These are phyloP conservation scores for Nymphaea colorata DNA, from an alignment of 164 flowering plant species.

Conservation along the genomic window DNA sequence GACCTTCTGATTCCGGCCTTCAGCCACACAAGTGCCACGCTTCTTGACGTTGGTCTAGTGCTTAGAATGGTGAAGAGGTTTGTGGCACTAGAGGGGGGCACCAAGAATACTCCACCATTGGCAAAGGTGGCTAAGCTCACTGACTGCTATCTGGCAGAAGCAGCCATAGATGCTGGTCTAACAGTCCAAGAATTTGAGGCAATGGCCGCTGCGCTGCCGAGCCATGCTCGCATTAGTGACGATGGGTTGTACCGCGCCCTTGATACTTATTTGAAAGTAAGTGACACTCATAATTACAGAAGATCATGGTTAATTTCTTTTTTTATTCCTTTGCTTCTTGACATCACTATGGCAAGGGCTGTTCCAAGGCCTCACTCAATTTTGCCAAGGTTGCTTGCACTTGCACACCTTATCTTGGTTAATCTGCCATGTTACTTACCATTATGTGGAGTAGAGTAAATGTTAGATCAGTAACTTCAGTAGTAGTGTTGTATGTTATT, in stretches of 20 bases:
- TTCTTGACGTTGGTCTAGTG: conserved; percentile 62
- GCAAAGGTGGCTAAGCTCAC: conserved; percentile 66
- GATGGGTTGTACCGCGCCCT: conserved; percentile 77
- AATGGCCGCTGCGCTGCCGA: conserved; percentile 46
- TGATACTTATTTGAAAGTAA: conserved; percentile 75
- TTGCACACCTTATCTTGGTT: neutral
- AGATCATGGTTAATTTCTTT: neutral
- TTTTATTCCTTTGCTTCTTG: neutral
- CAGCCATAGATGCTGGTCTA: conserved; percentile 46
- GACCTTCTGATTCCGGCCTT: conserved; percentile 85
- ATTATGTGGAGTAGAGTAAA: too few relatives aligned
- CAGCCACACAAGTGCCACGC: conserved; percentile 51
- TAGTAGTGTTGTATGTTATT: too few relatives aligned
- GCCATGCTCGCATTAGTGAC: conserved; percentile 44
- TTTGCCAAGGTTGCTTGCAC: neutral
- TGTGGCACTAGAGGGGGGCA: conserved; percentile 26
- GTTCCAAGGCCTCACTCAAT: neutral
- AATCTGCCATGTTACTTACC: too few relatives aligned
- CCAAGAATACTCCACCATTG: conserved; percentile 40
- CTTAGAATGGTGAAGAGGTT: conserved; percentile 50
- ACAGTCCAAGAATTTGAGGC: conserved; percentile 36
- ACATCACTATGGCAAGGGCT: neutral
- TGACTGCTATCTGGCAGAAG: conserved; percentile 74
- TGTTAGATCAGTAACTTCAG: too few relatives aligned
- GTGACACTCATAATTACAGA: neutral